Percentiles rank a stretch among this genome's conserved stretches.
phyloP scores from a whole-genome alignment of 2,329 filamentous ascomycete genomes.

The Diaporthe caulivora region DNA sequence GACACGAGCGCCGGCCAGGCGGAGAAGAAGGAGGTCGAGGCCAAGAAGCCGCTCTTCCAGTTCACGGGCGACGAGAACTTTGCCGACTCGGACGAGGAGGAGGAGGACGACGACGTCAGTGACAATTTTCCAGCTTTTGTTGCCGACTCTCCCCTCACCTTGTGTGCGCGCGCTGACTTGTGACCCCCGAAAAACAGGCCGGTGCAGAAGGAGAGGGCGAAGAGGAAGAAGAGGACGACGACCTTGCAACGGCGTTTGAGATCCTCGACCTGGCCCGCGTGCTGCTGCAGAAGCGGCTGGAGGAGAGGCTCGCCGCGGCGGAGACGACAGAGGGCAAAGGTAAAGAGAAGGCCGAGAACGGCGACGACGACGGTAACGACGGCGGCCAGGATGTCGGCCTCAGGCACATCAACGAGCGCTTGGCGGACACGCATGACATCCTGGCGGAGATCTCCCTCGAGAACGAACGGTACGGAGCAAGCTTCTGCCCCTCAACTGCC shows the following conservation, averaged over 20 bases:
- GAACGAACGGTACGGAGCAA: constrained; percentile 77
- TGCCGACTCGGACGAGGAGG: constrained; percentile 76
- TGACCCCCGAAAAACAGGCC: constrained; percentile 44
- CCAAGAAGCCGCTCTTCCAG: constrained; percentile 86
- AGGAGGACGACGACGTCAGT: constrained; percentile 30
- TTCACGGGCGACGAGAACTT: constrained; percentile 96
- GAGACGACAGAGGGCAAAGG: constrained; percentile 56
- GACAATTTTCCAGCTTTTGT: constrained; percentile 2
- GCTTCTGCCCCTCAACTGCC: constrained; percentile 6
- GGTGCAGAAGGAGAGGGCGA: constrained; percentile 58
- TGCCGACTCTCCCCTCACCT: not conserved
- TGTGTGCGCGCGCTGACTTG: constrained; percentile 21
- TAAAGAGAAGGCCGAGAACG: constrained; percentile 56
- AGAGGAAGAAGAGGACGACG: constrained; percentile 73
- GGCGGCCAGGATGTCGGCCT: constrained; percentile 47
- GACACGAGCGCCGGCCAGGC: constrained; percentile 55
- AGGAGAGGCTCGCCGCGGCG: constrained; percentile 51
- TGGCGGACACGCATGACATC: constrained; percentile 93
- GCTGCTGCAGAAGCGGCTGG: constrained; percentile 70
- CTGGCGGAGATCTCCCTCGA: constrained; percentile 97
- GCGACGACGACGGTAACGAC: constrained; percentile 47
- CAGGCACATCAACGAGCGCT: constrained; percentile 81
- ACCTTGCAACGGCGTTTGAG: constrained; percentile 84
- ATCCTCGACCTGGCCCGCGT: constrained; percentile 84
- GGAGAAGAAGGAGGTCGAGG: constrained; percentile 54